Base-by-base conservation (phyloP, 805 yeast species). In the Metahyphopichia silvanorum region DNA sequence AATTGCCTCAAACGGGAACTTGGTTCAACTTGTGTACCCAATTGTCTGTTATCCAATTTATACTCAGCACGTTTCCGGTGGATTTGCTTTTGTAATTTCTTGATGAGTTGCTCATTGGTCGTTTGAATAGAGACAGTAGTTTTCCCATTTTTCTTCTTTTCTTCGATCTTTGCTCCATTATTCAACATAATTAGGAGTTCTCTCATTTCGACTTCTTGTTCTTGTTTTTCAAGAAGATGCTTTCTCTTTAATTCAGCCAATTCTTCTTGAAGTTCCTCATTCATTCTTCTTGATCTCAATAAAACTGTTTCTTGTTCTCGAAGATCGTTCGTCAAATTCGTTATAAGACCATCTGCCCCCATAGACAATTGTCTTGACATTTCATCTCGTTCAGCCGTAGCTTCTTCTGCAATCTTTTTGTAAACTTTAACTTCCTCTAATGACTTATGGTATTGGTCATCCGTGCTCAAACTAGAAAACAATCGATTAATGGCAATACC, bases 381-480 rank as follows among this genome's bases (percentile, higher is more conserved):
- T 21, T 75, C 78, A 51, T 76, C 77, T 37, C 78, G 57, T 47
- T 81, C 87, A 2, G 77, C 76, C 13, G 60, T 56, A 11, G 79
- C 78, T 38, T 69, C 71, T 38, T 77, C 82, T 2, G 80, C 74
- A 25, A 63, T 66, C 36, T 54, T 60, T 4, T 70, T 64, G 25
- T 79, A 70, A 27, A 69, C 75, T 46, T 71, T 70, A 22, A 79
- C 68, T 34, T 75, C 87, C 15, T 50, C 55, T 25, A 59, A 37
- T 4, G 96, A 94, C 38, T 83, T 71, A 32, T 79, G 69, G 9
- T 95, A 95, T 59, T 82, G 80, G 33, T 86, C 95, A 53, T 91
- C 96, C 0, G 96, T 85, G 44, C 80, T 79, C 49, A 89, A 68
- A 17, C 84, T 72, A 26, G 86, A 79, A 37, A 77, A 68, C 28